Base-by-base conservation (phyloP, 2,329 filamentous ascomycete species). In the Lachnellula willkommii region DNA sequence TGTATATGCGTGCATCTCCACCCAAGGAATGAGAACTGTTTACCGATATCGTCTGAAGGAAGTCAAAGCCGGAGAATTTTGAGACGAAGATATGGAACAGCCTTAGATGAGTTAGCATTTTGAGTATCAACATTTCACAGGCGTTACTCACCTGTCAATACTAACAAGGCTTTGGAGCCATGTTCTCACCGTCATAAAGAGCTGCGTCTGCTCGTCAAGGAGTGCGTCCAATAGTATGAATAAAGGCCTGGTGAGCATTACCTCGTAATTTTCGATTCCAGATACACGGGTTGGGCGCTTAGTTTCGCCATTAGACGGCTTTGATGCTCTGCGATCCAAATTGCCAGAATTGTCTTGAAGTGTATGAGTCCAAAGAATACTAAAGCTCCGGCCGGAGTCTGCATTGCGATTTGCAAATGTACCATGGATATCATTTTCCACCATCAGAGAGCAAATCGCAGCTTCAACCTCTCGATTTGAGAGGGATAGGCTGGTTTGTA, bases 171-270 rank as follows among this genome's bases (percentile, higher is more conserved):
- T 85, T 63, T 88, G 87, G 3, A 97, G 77, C 92, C 93, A 96
- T 49, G 82, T 84, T 64, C 87, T 87, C 40, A 90, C 83, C 26
- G 88, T 87, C 72, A 90, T 87, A 59, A 87, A 90, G 14, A 88
- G 75, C 63, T 92, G 88, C 2, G 84, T 87, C 20, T 82, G 79
- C 57, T 90, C 85, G 56, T 92, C 86, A 17, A 82, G 73, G 1
- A 97, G 75, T 1, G 86, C 80, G 70, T 97, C 93, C 26, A 97
- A 76, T 60, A 95, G 79, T 11, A 95, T 73, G 60, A 96, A 87
- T 17, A 96, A 72, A 1, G 93, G 93, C 50, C 90, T 83, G 5
- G 87, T 87, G 42, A 97, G 77, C 75, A 96, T 86, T 5, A 86
- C 74, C 63, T 89, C 82, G 66, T 85, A 89, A 60, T 86, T 77